phyloP scores from a whole-genome alignment of 768 basidiomycete genomes.

The Baorangia bicolor region DNA sequence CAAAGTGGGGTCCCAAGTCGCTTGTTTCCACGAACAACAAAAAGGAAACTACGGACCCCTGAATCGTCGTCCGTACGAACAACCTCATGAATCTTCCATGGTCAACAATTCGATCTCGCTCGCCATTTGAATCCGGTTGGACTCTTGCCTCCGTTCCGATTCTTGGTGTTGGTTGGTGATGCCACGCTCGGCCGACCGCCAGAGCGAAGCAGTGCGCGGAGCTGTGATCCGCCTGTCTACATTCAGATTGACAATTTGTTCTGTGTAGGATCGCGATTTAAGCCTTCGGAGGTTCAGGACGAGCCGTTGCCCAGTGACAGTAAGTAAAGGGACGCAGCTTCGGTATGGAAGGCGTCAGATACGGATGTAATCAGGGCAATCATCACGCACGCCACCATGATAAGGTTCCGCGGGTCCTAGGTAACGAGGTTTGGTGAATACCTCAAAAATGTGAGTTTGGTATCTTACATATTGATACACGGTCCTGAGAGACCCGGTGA shows the following conservation, averaged over 20 bases:
- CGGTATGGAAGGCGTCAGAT: neutral
- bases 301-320: conserved; percentile 13
- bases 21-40: too few species aligned
- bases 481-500: neutral
- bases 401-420: conserved; percentile 3
- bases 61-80: too few species aligned
- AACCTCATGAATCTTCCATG: too few species aligned
- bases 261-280: neutral
- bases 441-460: neutral
- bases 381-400: conserved; percentile 1
- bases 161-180: neutral
- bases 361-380: neutral
- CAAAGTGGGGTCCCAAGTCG: too few species aligned
- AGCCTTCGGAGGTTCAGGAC: conserved; percentile 14
- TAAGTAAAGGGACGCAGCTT: conserved; percentile 2
- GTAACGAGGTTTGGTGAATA: neutral
- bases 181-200: neutral
- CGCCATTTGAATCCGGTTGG: too few species aligned
- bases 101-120: neutral
- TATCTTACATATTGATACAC: neutral
- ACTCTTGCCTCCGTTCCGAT: neutral
- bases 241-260: too few species aligned
- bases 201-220: neutral
- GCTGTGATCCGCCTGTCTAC: neutral
- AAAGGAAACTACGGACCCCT: too few species aligned